phyloP scores from a whole-genome alignment of 495 filamentous ascomycete genomes.

The Podospora bellae-mahoneyi region DNA sequence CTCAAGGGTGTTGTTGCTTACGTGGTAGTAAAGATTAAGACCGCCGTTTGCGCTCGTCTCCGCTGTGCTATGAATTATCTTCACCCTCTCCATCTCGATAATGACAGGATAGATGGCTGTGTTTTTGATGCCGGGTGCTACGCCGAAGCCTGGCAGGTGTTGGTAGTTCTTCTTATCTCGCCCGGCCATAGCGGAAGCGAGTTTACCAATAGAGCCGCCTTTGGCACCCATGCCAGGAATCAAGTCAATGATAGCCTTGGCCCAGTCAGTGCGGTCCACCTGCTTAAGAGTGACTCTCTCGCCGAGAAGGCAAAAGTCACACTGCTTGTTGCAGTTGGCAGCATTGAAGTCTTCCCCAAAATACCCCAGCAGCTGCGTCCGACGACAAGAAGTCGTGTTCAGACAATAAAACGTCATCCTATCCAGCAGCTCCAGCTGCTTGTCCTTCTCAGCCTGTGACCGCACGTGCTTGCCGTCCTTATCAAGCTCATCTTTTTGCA shows the following conservation, averaged over 20 bases:
- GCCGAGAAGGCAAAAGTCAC: constrained; percentile 82
- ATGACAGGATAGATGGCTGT: constrained; percentile 50
- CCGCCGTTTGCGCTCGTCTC: constrained; percentile 9
- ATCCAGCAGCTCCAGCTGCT: constrained; percentile 79
- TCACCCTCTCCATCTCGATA: constrained; percentile 44
- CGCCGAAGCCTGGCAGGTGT: constrained; percentile 33
- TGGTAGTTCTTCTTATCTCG: constrained; percentile 39
- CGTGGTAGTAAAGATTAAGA: constrained; percentile 6
- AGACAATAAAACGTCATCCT: constrained; percentile 84
- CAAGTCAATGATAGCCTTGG: constrained; percentile 61
- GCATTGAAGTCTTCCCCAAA: constrained; percentile 80
- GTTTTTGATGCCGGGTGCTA: constrained; percentile 45
- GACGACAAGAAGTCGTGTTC: constrained; percentile 77
- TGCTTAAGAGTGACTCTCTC: constrained; percentile 53
- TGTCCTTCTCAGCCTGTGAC: constrained; percentile 51
- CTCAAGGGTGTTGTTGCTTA: neutral
- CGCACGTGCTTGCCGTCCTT: constrained; percentile 60
- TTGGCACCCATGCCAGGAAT: constrained; percentile 44
- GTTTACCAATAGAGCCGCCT: constrained; percentile 50
- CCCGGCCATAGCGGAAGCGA: constrained; percentile 50
- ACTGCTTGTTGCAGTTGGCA: constrained; percentile 66
- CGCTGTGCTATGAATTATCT: constrained; percentile 33
- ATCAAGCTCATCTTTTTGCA: constrained; percentile 56
- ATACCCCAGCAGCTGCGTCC: constrained; percentile 84
- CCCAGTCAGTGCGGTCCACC: constrained; percentile 72